phyloP scores from a whole-genome alignment of 495 filamentous ascomycete species.

The Penicillium nucicola region DNA sequence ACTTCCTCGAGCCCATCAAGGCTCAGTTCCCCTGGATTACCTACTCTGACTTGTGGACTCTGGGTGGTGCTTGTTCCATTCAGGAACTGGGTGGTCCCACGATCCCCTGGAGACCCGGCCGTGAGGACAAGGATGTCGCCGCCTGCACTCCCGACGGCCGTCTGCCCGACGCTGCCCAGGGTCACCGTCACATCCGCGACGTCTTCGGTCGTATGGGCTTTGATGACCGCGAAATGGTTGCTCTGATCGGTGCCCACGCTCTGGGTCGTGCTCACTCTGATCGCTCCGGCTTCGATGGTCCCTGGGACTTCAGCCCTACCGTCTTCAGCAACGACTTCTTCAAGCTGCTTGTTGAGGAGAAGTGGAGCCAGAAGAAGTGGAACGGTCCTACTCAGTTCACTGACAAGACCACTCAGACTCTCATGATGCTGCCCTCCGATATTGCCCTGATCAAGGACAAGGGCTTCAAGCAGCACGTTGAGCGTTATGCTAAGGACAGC shows the following conservation, averaged over 20 bases:
- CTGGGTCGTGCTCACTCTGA: constrained; percentile 89
- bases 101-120: constrained; percentile 89
- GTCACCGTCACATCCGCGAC: constrained; percentile 76
- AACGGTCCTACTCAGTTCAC: constrained; percentile 82
- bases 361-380: constrained; percentile 94
- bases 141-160: constrained; percentile 94
- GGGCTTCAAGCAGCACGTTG: constrained; percentile 76
- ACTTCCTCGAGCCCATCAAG: constrained; percentile 91
- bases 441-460: constrained; percentile 87
- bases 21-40: constrained; percentile 89
- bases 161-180: constrained; percentile 85
- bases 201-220: constrained; percentile 99
- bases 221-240: constrained; percentile 95
- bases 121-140: constrained; percentile 73
- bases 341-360: constrained; percentile 81
- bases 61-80: constrained; percentile 78
- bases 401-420: constrained; percentile 75
- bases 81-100: constrained; percentile 92
- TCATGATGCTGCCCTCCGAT: constrained; percentile 98
- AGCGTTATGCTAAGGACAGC: constrained; percentile 90
- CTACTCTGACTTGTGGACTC: constrained; percentile 96
- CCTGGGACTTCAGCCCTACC: constrained; percentile 96
- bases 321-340: constrained; percentile 94
- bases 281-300: constrained; percentile 84
- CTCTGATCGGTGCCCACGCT: constrained; percentile 85